phyloP scores from a whole-genome alignment of 371 early-diverging fungal species.

The Mucor sp. region DNA sequence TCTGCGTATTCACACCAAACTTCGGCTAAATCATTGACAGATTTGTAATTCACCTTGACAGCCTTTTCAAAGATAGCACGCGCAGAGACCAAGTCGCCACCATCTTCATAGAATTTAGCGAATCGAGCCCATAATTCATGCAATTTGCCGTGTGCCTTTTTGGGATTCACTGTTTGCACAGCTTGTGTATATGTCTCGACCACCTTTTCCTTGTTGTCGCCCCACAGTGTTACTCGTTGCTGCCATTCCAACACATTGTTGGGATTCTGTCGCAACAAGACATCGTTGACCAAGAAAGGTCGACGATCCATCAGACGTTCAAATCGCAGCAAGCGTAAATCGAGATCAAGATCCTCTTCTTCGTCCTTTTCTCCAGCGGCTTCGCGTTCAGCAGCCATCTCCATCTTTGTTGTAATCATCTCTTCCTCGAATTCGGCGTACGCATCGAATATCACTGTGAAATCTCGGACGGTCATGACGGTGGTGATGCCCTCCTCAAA shows the following conservation, averaged over 20 bases:
- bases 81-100: constrained; percentile 65
- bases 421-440: constrained; percentile 92
- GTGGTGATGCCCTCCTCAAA: constrained; percentile 90
- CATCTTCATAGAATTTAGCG: constrained; percentile 81
- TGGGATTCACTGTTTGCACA: constrained; percentile 76
- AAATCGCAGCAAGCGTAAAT: constrained; percentile 82
- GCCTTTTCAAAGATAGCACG: constrained; percentile 88
- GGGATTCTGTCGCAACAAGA: constrained; percentile 90
- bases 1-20: constrained; percentile 95
- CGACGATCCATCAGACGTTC: constrained; percentile 92
- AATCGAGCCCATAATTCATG: constrained; percentile 85
- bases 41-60: constrained; percentile 74
- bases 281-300: constrained; percentile 95
- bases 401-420: constrained; percentile 78
- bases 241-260: constrained; percentile 93
- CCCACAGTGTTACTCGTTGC: constrained; percentile 78
- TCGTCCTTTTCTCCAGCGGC: constrained; percentile 51
- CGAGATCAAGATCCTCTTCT: constrained; percentile 75
- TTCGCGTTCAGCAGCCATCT: constrained; percentile 65
- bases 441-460: constrained; percentile 94
- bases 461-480: constrained; percentile 92
- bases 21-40: constrained; percentile 86
- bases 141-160: constrained; percentile 79
- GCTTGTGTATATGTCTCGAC: constrained; percentile 83
- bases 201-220: constrained; percentile 59